Base-by-base conservation (phyloP, 2,329 filamentous ascomycete genomes). In the Trichoderma sp. region DNA sequence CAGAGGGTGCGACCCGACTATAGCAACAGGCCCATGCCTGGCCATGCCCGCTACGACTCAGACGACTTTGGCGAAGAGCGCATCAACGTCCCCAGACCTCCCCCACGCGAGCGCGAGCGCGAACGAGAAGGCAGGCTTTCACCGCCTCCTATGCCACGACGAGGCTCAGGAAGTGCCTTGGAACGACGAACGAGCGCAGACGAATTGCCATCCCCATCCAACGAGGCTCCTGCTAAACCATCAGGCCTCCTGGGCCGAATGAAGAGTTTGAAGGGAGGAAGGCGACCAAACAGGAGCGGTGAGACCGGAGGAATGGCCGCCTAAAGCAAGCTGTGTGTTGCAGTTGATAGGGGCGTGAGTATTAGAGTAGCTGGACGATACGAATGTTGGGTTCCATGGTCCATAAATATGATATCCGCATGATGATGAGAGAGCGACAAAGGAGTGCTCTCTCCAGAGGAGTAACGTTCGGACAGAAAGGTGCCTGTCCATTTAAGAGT, bases 221-320 rank as follows among this genome's bases (percentile, higher is more conserved):
- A 87, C 75, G 87, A 85, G 53, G 84, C 83, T 78, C 81, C 83
- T 79, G 82, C 85, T 79, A 86, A 87, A 81, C 83, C 83, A 65
- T 89, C 89, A 64, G 93, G 94, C 2, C 92, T 97, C 77, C 83
- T 97, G 77, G 93, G 90, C 71, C 90, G 94, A 73, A 94, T 97
- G 86, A 95, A 94, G 89, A 95, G 93, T 84, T 85, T 97, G 84
- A 95, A 94, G 86, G 92, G 93, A 68, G 91, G 91, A 38, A 88
- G 92, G 78, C 82, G 83, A 76, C 79, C 83, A 64, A 80, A 79
- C 62, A 60, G 66, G 53, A 78, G 82, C 80, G 77, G 82, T 79
- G 79, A 83, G 80, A 60, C 82, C 84, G 63, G 69, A 84, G 69
- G 75, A 45, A 73, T 63, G 60, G 60, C 74, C 50, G 14, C 62